Percentiles rank a stretch among this genome's conserved stretches.
These are phyloP conservation scores for Neohortaea acidophila DNA, from an alignment of 495 filamentous ascomycete species.

Conservation along the genomic window DNA sequence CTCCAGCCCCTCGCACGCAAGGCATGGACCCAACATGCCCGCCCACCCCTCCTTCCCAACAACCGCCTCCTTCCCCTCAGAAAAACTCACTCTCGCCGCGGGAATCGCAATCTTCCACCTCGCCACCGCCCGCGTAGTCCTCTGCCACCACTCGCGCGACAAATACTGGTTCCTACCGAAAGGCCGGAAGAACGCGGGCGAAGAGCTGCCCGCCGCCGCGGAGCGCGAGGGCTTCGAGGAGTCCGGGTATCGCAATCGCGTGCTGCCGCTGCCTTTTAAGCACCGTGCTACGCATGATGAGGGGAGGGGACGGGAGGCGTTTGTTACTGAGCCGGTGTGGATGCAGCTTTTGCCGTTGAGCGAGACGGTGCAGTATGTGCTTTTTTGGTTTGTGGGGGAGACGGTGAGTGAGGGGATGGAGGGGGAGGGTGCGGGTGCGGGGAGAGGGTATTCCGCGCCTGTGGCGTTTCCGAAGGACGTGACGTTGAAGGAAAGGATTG, in stretches of 20 bases:
- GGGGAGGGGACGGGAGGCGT: constrained; percentile 13
- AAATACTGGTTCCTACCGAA: constrained; percentile 35
- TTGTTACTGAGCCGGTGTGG: constrained; percentile 32
- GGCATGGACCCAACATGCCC: constrained; percentile 7
- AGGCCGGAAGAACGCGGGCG: constrained; percentile 31
- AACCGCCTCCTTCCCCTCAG: constrained; percentile 16
- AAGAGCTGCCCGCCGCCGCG: constrained; percentile 26
- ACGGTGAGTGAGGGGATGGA: constrained; percentile 32
- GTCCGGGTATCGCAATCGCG: constrained; percentile 35
- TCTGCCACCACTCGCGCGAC: constrained; percentile 28
- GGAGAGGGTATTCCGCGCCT: constrained; percentile 18
- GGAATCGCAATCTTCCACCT: constrained; percentile 37
- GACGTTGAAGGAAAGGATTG: constrained; percentile 25
- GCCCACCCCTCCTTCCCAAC: constrained; percentile 10
- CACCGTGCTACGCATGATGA: constrained; percentile 27
- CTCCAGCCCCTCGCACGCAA: no score
- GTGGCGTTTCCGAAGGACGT: constrained; percentile 22
- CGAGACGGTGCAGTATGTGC: constrained; percentile 27
- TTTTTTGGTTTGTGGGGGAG: constrained; percentile 37
- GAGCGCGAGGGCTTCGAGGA: constrained; percentile 37
- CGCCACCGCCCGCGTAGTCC: constrained; percentile 28
- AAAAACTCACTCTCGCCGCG: constrained; percentile 24
- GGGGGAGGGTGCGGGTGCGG: constrained; percentile 4
- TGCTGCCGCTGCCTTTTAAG: constrained; percentile 30
- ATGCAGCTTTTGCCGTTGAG: constrained; percentile 27